These are phyloP conservation scores for Populus deltoides DNA, from an alignment of 345 rosid genomes.

Conservation along the genomic window DNA sequence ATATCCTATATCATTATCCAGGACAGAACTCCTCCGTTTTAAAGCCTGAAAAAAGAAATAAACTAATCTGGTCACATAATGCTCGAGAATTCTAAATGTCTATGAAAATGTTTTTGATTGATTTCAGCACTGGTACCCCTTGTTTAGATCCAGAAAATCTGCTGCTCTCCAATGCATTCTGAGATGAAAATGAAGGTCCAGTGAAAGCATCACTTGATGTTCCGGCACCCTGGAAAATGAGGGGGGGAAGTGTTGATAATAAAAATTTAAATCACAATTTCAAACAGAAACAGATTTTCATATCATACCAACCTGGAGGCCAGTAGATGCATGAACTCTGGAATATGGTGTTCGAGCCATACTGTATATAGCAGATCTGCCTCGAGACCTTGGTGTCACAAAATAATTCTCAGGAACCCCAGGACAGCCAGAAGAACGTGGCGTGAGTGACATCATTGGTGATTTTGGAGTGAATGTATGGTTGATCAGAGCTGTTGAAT, in stretches of 20 bases:
- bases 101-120: not conserved
- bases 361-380: constrained; percentile 85
- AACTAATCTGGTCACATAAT: not conserved
- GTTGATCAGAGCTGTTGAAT: constrained; percentile 36
- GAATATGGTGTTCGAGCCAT: constrained; percentile 91
- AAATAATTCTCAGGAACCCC: constrained; percentile 60
- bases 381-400: constrained; percentile 71
- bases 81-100: not conserved
- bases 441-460: constrained; percentile 47
- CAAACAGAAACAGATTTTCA: not conserved
- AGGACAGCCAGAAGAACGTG: constrained; percentile 45
- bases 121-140: constrained; percentile 37
- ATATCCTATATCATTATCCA: constrained; percentile 74
- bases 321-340: constrained; percentile 47
- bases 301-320: constrained; percentile 49
- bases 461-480: constrained; percentile 40
- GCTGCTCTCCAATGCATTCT: constrained; percentile 23
- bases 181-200: constrained; percentile 44
- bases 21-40: constrained; percentile 71
- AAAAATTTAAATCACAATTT: not conserved
- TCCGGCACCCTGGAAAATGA: constrained; percentile 40
- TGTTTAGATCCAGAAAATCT: constrained; percentile 56
- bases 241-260: not conserved
- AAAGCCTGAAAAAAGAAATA: constrained; percentile 44
- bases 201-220: constrained; percentile 28